Percentiles rank a stretch among this genome's conserved stretches.
These are phyloP conservation scores for Aspergillus aculeatinus DNA, from an alignment of 2,329 filamentous ascomycete genomes.

Conservation along the genomic window DNA sequence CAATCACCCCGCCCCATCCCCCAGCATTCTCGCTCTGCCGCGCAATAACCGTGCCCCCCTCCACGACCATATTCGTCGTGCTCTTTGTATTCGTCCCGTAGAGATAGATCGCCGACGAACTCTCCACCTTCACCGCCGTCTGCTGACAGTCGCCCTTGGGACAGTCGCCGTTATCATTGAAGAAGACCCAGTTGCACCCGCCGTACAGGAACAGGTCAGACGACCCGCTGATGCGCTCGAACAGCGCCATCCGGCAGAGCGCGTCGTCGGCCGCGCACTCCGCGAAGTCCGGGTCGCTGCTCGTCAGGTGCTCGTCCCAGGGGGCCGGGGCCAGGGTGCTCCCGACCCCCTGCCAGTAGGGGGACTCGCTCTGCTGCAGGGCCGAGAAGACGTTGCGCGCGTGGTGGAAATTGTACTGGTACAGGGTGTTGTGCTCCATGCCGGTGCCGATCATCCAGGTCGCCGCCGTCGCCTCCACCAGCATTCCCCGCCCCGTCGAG, in stretches of 20 bases:
- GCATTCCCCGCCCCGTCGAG: constrained; percentile 42
- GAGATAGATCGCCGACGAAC: constrained; percentile 28
- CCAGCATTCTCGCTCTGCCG: constrained; percentile 30
- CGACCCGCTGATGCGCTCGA: constrained; percentile 29
- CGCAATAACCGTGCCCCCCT: constrained; percentile 24
- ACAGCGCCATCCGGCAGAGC: constrained; percentile 39
- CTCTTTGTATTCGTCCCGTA: constrained; percentile 33
- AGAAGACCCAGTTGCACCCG: constrained; percentile 42
- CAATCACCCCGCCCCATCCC: constrained; percentile 37
- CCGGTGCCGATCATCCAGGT: constrained; percentile 50
- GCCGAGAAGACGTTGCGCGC: constrained; percentile 45
- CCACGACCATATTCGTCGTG: constrained; percentile 31
- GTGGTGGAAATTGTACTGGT: constrained; percentile 49
- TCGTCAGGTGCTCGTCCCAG: constrained; percentile 22
- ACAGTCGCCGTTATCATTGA: constrained; percentile 34
- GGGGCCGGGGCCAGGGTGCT: constrained; percentile 33
- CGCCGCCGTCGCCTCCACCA: constrained; percentile 42
- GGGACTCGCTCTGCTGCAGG: constrained; percentile 35
- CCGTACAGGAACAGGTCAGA: constrained; percentile 41
- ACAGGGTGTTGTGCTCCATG: constrained; percentile 50
- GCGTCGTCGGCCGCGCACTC: constrained; percentile 29
- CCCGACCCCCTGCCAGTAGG: constrained; percentile 21
- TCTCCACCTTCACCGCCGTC: constrained; percentile 32
- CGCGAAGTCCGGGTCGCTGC: constrained; percentile 30
- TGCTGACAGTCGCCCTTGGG: constrained; percentile 38